Evolutionary conservation across 2,329 filamentous ascomycete genomes (phyloP).

Genomic region (Ustulina deusta): DNA sequence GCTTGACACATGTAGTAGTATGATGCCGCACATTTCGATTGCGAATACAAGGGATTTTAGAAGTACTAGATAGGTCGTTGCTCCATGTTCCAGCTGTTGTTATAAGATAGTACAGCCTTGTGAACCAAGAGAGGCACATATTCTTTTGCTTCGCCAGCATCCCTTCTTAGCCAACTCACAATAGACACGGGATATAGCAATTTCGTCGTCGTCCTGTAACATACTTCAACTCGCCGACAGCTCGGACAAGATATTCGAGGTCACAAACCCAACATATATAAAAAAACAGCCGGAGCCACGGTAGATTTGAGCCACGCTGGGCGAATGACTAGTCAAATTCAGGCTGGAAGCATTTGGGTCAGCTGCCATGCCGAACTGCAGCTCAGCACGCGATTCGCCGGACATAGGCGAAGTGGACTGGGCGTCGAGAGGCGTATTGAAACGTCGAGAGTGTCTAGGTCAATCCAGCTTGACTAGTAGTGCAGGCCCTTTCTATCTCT

Average conservation of each 20-base stretch:
- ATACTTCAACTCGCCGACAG: not conserved
- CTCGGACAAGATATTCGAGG: not conserved
- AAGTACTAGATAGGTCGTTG: not conserved
- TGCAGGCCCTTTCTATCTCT: too few species aligned
- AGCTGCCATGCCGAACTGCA: slow-evolving; percentile 58
- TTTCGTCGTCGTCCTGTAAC: not conserved
- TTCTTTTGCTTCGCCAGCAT: not conserved
- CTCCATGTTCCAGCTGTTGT: not conserved
- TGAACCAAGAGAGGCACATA: not conserved
- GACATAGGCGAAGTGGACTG: slow-evolving; percentile 64
- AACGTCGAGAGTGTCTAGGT: slow-evolving; percentile 43
- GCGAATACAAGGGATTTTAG: not conserved
- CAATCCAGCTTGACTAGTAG: not conserved
- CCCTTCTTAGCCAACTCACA: not conserved
- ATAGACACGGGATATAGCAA: not conserved
- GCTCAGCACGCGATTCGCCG: slow-evolving; percentile 58
- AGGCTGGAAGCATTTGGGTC: slow-evolving; percentile 66
- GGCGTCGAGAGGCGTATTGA: slow-evolving; percentile 58
- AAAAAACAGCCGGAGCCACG: too few species aligned
- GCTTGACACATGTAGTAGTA: not conserved
- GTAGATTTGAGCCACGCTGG: slow-evolving; percentile 60
- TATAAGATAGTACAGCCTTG: not conserved
- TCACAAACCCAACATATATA: slow-evolving; percentile 44
- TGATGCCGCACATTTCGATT: not conserved
- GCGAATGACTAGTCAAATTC: slow-evolving; percentile 58